Base-by-base conservation (phyloP, 345 rosid genomes). In the Boechera stricta region DNA sequence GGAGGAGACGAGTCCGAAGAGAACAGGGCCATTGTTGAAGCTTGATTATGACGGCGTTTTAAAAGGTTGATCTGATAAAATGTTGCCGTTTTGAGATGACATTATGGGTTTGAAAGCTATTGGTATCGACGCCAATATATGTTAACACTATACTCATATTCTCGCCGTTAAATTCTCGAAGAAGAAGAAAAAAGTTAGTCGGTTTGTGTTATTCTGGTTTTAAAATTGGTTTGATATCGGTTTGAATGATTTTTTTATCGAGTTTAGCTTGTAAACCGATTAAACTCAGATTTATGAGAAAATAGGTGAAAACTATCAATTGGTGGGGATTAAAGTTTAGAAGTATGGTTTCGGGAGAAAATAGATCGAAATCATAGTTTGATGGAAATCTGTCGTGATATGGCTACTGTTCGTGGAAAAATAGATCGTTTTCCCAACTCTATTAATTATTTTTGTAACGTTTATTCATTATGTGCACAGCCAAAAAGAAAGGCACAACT, bases 31-130 rank as follows among this genome's bases (percentile, higher is more conserved):
- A 75, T 48, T 83, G 44, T 62, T 95, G 80, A 95, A 90, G 78
- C 69, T 95, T 42, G 80, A 95, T 35, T 92, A 91, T 86, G 87
- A 95, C n/a, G 86, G 82, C 42, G 86, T 95, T 32, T 68, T 86
- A 62, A 82, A 77, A 7, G 92, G 90, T 15, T 95, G 98, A 97
- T 85, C 91, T 11, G 94, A 82, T 71, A 84, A 84, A 26, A 89
- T 82, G 4, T 88, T 80, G 21, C 97, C 99, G 5, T 91, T 89
- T 68, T 13, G 91, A 21, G 93, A 87, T 4, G 92, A 86, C 18
- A 36, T 52, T 33, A 44, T 76, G 18, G 87, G 77, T 9, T 61
- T 84, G n/a, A 83, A 87, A 28, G 77, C 52, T 26, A 69, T 81
- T 13, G 91, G 91, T 61, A 76, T 35, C 16, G 97, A 92, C 65